Evolutionary conservation across 106 monocot species (phyloP), one percentile per base, ranked within the genome.

Genomic region (Acorus gramineus): DNA sequence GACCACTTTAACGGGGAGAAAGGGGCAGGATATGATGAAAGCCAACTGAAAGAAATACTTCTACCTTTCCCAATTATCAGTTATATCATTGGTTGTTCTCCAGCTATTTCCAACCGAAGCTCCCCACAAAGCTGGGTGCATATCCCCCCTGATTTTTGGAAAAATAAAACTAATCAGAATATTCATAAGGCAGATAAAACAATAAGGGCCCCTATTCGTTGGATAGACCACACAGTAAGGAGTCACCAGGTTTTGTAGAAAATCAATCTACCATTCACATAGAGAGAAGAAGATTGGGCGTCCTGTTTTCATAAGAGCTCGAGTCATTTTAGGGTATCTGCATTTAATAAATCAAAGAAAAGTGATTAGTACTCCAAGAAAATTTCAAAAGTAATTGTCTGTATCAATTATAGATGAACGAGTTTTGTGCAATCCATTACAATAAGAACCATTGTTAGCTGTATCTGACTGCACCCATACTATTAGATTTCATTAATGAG

Each of bases 31-130:
- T 59, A 5, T 43, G 57, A 3, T 57, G 14, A 12, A 6, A 53
- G 55, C 11, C 4, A 10, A 8, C 42, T 8, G 7, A 49, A n/a
- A 74, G 59, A 60, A 56, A 49, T 65, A n/a, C 8, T 5, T 45
- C 6, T 73, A 93, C 93, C 89, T 94, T 6, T 86, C 69, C 93
- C 93, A 94, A 42, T 74, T 84, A 68, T 94, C 93, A 14, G 52
- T 6, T 9, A 94, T 94, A 69, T 94, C 93, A 56, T 75, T 86
- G 55, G 93, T 89, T 46, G 93, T 94, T 60, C 93, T 94, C 93
- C 93, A 94, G 71, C 93, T 94, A 68, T 94, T 89, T 65, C 89
- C 93, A 7, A 89, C 6, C 7, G 44, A 9, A 5, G 63, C 28
- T 50, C 84, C 93, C 93, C 93, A 94, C 5, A 81, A 86, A 56